phyloP scores from a whole-genome alignment of 1,284 basidiomycete species.

The Irpex lacteus region DNA sequence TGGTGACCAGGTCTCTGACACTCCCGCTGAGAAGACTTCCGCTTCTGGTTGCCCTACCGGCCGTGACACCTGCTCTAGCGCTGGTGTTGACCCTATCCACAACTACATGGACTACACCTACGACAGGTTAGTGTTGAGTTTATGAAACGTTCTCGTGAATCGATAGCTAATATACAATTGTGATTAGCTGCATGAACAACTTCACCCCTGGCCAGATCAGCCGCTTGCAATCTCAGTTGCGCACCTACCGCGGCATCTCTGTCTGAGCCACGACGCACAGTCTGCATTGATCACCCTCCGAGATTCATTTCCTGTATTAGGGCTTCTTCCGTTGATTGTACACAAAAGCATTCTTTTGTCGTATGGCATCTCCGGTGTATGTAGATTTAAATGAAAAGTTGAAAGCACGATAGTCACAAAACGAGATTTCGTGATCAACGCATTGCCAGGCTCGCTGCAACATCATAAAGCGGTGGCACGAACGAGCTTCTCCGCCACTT shows the following conservation, averaged over 20 bases:
- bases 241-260: conserved; percentile 43
- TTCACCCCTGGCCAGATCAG: conserved; percentile 46
- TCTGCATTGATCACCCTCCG: conserved; percentile 18
- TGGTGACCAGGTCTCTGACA: conserved; percentile 52
- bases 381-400: too few species aligned
- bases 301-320: conserved; percentile 25
- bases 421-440: too few species aligned
- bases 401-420: too few species aligned
- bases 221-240: conserved; percentile 39
- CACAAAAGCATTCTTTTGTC: too few species aligned
- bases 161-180: background rate
- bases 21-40: conserved; percentile 43
- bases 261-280: conserved; percentile 11
- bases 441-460: too few species aligned
- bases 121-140: conserved; percentile 16
- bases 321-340: too few species aligned
- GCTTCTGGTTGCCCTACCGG: conserved; percentile 45
- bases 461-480: background rate
- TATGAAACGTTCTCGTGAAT: background rate
- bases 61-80: conserved; percentile 43
- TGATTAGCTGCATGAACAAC: conserved; percentile 40
- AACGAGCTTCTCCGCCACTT: background rate
- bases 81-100: conserved; percentile 40
- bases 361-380: too few species aligned
- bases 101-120: conserved; percentile 30